Base-by-base conservation (phyloP, 2,329 filamentous ascomycete genomes). In the Epichloe baconii region DNA sequence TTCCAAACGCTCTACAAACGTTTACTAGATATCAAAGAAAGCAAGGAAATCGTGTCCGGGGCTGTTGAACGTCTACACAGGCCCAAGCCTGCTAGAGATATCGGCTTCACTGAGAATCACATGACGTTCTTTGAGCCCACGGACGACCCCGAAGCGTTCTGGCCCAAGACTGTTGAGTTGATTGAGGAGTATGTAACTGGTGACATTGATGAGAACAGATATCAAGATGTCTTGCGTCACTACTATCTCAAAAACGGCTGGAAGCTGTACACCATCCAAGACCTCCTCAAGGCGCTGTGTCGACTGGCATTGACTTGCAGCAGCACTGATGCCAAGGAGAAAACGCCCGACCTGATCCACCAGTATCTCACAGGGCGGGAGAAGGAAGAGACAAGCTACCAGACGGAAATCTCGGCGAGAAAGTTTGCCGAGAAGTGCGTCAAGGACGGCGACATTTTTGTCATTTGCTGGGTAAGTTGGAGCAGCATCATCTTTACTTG, bases 241-340 rank as follows among this genome's bases (percentile, higher is more conserved):
- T 96, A 88, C 70, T 98, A 96, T 65, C 76, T 97, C 52, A 83
- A 85, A 63, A 86, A 82, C 57, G 93, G 93, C 6, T 98, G 91
- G 85, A 88, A 89, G 61, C 71, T 97, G 40, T 98, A 97, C 71
- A 90, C 88, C 4, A 83, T 97, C 56, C 88, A 94, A 62, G 90
- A 95, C 64, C 80, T 96, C 34, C 79, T 97, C 49, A 83, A 82
- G 62, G 85, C 85, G 1, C 79, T 96, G 40, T 85, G 85, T 53
- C 85, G 89, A 52, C 84, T 90, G 53, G 88, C 86, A 23, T 76
- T 89, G 17, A 79, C 79, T n/a, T 89, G 95, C 65, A 86, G 90
- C 62, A 89, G 83, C 61, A 80, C 80, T 3, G 93, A 98, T 60
- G 77, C 80, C 45, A 95, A 95, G 70, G 93, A 98, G 64, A 95